Percentiles rank a stretch among this genome's conserved stretches.
Conservation (phyloP, 305 asterid genomes). For the Fraxinus nigra region DNA sequence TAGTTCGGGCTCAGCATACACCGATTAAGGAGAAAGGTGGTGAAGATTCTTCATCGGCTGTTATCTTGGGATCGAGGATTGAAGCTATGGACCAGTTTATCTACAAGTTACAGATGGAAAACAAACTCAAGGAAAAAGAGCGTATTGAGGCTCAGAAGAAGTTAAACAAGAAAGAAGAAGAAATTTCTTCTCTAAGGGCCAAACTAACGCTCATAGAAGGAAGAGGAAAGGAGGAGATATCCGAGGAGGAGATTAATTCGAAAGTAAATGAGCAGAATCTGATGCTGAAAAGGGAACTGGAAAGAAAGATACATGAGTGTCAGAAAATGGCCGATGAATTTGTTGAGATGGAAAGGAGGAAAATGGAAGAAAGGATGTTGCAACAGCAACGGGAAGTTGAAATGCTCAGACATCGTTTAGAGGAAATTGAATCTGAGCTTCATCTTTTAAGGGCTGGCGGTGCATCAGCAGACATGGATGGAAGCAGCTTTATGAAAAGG, state of each 20-base stretch:
- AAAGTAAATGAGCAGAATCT: conserved; percentile 53
- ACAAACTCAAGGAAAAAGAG: conserved; percentile 63
- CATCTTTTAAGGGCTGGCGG: conserved; percentile 47
- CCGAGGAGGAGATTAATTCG: conserved; percentile 57
- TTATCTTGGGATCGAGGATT: conserved; percentile 67
- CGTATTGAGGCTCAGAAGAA: conserved; percentile 58
- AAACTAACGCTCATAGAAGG: conserved; percentile 48
- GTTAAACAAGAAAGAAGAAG: conserved; percentile 64
- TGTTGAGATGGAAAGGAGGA: conserved; percentile 71
- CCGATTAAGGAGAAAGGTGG: conserved; percentile 65
- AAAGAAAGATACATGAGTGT: conserved; percentile 61
- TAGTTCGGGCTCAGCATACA: conserved; percentile 76
- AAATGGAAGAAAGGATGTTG: conserved; percentile 63
- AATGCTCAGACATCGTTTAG: conserved; percentile 65
- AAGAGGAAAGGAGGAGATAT: conserved; percentile 26
- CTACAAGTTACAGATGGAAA: conserved; percentile 72
- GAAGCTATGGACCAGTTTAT: conserved; percentile 85
- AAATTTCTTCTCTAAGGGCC: conserved; percentile 55
- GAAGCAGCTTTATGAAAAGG: conserved; percentile 56
- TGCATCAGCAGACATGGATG: conserved; percentile 47
- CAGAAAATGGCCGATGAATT: conserved; percentile 60
- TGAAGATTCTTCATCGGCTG: conserved; percentile 74
- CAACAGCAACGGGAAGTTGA: conserved; percentile 74
- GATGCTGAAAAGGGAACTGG: conserved; percentile 50
- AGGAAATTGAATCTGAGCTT: conserved; percentile 69